Conservation (phyloP, 1,284 basidiomycete genomes). For the Marasmius sp. region DNA sequence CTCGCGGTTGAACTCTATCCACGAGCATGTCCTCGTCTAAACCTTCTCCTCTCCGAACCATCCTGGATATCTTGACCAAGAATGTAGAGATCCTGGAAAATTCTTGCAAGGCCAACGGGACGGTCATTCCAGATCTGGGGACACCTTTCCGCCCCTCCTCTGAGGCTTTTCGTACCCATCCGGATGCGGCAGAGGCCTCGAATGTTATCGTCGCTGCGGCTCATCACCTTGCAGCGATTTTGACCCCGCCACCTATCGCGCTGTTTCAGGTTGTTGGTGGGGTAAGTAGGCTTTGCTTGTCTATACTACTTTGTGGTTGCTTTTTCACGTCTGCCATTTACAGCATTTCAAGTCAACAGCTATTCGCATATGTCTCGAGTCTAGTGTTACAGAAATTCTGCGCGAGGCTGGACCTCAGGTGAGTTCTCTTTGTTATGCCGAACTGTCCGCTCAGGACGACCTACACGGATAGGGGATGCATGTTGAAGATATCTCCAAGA, state of each 20-base stretch:
- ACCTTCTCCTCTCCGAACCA: not conserved
- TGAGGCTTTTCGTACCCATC: conserved; percentile 27
- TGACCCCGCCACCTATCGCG: conserved; percentile 28
- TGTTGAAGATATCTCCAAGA: conserved; percentile 32
- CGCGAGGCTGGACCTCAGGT: conserved; percentile 36
- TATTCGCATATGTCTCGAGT: conserved; percentile 28
- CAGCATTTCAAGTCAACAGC: conserved; percentile 22
- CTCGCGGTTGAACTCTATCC: too few relatives aligned
- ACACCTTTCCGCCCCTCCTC: conserved; percentile 26
- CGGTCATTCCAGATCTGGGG: conserved; percentile 23
- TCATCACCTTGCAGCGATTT: conserved; percentile 33
- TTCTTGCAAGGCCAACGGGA: conserved; percentile 16
- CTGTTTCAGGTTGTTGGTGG: conserved; percentile 26
- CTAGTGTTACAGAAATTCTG: conserved; percentile 37
- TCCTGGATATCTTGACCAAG: conserved; percentile 22
- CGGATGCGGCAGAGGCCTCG: conserved; percentile 29
- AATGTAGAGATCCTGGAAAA: conserved; percentile 23
- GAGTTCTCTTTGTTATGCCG: not conserved
- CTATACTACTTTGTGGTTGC: not conserved
- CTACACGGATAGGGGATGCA: conserved; percentile 27
- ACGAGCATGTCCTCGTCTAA: too few relatives aligned
- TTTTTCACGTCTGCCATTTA: not conserved
- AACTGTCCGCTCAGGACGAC: not conserved
- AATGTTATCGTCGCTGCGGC: conserved; percentile 35
- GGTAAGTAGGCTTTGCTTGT: conserved; percentile 19